These are phyloP conservation scores for Candida qinlingensis DNA, from an alignment of 805 yeast species.

Conservation along the genomic window DNA sequence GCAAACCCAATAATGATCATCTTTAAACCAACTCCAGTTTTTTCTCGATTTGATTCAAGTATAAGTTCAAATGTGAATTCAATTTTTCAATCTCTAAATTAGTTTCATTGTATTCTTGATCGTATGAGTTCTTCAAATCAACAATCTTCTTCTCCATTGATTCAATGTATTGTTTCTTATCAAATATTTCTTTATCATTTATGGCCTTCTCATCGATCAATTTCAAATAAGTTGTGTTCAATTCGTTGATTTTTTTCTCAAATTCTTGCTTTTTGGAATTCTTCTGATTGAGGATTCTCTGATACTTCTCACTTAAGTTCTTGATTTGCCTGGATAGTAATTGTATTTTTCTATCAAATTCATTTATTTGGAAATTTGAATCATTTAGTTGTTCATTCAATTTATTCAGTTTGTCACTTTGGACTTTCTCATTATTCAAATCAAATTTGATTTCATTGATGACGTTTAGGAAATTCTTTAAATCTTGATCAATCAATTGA, in stretches of 20 bases:
- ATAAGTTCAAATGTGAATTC: slow-evolving; percentile 19
- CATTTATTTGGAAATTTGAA: slow-evolving; percentile 19
- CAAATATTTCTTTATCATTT: slow-evolving; percentile 33
- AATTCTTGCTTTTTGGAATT: slow-evolving; percentile 31
- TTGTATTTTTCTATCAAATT: slow-evolving; percentile 33
- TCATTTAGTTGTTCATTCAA: slow-evolving; percentile 17
- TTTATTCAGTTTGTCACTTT: slow-evolving; percentile 13
- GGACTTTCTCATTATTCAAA: slow-evolving; percentile 12
- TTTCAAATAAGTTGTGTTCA: slow-evolving; percentile 32
- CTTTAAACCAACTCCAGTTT: slow-evolving; percentile 1
- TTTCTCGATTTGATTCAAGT: slow-evolving; percentile 3
- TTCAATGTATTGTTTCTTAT: slow-evolving; percentile 31
- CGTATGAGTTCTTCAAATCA: slow-evolving; percentile 29
- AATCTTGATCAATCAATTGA: slow-evolving; percentile 26
- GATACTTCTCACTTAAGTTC: slow-evolving; percentile 36
- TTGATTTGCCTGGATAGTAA: slow-evolving; percentile 35
- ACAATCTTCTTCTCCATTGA: slow-evolving; percentile 34
- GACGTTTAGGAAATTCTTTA: slow-evolving; percentile 16
- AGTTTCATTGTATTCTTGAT: slow-evolving; percentile 35
- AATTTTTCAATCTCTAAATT: slow-evolving; percentile 25
- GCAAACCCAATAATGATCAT: too few species aligned
- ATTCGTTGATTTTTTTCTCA: slow-evolving; percentile 29
- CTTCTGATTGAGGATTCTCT: slow-evolving; percentile 32
- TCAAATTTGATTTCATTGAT: slow-evolving; percentile 20
- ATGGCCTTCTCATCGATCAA: slow-evolving; percentile 33